phyloP scores from a whole-genome alignment of 2,329 filamentous ascomycete genomes.

The Claviceps spartinae region DNA sequence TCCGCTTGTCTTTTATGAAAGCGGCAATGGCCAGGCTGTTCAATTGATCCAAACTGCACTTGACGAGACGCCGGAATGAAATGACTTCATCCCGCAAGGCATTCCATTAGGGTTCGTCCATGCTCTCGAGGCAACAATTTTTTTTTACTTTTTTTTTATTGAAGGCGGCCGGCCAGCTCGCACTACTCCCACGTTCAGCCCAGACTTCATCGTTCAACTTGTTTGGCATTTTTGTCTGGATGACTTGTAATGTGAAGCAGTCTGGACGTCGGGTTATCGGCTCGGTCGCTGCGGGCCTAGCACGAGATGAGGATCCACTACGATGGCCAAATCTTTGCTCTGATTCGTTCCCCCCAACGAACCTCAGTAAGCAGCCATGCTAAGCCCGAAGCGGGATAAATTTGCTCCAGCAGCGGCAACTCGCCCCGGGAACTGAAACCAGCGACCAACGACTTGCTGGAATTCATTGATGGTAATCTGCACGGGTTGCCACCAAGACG shows the following conservation, averaged over 20 bases:
- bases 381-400: background rate
- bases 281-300: too few relatives aligned
- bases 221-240: background rate
- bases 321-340: background rate
- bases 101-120: background rate
- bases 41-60: background rate
- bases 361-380: background rate
- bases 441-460: background rate
- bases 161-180: background rate
- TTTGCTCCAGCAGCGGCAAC: background rate
- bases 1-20: background rate
- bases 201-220: background rate
- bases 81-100: background rate
- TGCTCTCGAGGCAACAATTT: background rate
- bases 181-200: background rate
- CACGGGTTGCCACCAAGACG: background rate
- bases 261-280: too few relatives aligned
- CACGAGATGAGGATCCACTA: background rate
- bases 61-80: background rate
- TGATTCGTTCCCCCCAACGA: background rate
- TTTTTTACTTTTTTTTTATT: background rate
- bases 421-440: background rate
- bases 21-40: background rate
- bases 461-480: background rate
- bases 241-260: background rate